Conservation (phyloP, 345 rosid species). For the Aquilaria malaccensis region DNA sequence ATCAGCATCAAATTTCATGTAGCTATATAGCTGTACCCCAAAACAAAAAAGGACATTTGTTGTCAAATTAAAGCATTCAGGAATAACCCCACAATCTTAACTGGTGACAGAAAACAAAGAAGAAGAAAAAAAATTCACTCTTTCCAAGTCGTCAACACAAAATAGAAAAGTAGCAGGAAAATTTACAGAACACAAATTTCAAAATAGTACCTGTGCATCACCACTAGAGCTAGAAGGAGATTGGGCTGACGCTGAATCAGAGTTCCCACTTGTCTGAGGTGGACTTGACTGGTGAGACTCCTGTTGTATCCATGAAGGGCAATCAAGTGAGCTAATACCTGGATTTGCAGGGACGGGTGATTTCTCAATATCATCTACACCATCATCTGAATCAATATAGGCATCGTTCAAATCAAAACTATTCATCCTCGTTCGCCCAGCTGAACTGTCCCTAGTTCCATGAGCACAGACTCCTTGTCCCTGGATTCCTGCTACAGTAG, state of each 20-base stretch:
- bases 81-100: background rate
- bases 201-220: conserved; percentile 67
- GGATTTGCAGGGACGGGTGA: conserved; percentile 54
- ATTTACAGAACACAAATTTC: background rate
- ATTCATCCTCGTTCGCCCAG: conserved; percentile 52
- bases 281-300: conserved; percentile 93
- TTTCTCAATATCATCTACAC: conserved; percentile 68
- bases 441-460: conserved; percentile 28
- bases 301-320: conserved; percentile 75
- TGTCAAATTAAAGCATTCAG: background rate
- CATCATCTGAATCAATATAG: conserved; percentile 80
- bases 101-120: conserved; percentile 12
- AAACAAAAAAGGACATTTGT: background rate
- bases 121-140: background rate
- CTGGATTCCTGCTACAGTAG: conserved; percentile 27
- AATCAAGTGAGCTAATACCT: conserved; percentile 63
- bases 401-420: conserved; percentile 90
- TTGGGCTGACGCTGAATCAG: conserved; percentile 94
- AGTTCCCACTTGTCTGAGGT: conserved; percentile 88
- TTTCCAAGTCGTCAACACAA: background rate
- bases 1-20: conserved; percentile 3
- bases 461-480: conserved; percentile 31
- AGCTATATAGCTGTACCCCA: background rate
- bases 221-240: conserved; percentile 95
- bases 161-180: background rate